These are phyloP conservation scores for Elongisporangium undulatum DNA, from an alignment of 352 stramenopile species.

Conservation along the genomic window DNA sequence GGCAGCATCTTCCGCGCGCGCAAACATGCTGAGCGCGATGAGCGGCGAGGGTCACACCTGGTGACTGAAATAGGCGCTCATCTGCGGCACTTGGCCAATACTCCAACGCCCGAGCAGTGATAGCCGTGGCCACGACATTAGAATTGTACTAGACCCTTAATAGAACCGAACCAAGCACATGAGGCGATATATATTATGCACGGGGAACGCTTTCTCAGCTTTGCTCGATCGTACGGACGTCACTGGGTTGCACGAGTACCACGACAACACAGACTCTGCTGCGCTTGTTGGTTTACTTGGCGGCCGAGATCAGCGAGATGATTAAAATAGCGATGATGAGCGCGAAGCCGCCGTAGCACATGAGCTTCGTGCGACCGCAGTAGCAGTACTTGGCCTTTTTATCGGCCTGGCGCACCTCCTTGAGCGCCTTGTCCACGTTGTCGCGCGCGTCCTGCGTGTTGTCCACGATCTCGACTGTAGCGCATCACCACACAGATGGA, in stretches of 20 bases:
- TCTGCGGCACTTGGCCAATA: conserved; percentile 5
- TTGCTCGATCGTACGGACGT: conserved; percentile 1
- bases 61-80: conserved; percentile 34
- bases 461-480: conserved; percentile 71
- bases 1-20: conserved; percentile 38
- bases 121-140: not conserved
- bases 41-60: conserved; percentile 36
- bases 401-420: conserved; percentile 71
- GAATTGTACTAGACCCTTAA: not conserved
- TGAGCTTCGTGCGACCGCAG: conserved; percentile 63
- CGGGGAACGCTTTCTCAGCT: conserved; percentile 7
- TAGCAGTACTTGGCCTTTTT: conserved; percentile 64
- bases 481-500: not conserved
- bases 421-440: conserved; percentile 63
- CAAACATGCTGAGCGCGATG: conserved; percentile 23
- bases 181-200: conserved; percentile 17
- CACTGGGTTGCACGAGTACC: conserved; percentile 5
- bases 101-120: conserved; percentile 4
- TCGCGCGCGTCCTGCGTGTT: conserved; percentile 77
- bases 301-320: conserved; percentile 39
- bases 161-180: not conserved
- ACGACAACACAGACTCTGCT: conserved; percentile 1
- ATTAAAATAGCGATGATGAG: conserved; percentile 55
- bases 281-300: conserved; percentile 17
- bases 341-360: conserved; percentile 52